These are phyloP conservation scores for Xerocomellus dryophilus DNA, from an alignment of 768 basidiomycete species.

Conservation along the genomic window DNA sequence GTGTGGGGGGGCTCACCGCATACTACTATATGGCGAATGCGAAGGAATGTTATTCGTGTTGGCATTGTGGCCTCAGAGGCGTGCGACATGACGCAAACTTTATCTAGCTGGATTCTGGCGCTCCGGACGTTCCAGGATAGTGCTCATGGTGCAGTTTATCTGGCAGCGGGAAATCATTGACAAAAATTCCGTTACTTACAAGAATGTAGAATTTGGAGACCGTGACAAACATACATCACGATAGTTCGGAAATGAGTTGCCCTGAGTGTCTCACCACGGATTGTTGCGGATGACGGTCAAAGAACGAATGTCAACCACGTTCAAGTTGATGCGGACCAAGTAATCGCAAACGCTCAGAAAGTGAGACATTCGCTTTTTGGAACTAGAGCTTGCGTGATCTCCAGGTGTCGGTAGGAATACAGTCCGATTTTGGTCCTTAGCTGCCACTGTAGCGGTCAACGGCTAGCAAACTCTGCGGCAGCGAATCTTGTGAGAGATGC, in stretches of 20 bases:
- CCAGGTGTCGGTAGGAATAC: neutral
- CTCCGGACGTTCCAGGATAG: neutral
- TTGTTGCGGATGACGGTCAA: neutral
- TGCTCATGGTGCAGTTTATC: neutral
- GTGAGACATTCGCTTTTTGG: conserved; percentile 18
- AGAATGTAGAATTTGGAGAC: neutral
- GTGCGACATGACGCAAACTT: too few species aligned
- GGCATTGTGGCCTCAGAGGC: neutral
- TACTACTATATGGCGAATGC: neutral
- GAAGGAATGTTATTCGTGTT: neutral
- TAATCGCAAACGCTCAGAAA: conserved; percentile 2
- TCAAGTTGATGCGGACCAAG: neutral
- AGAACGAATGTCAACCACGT: neutral
- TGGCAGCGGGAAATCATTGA: neutral
- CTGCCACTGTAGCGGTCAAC: neutral
- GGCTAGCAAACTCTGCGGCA: too few species aligned
- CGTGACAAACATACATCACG: neutral
- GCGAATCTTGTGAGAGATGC: neutral
- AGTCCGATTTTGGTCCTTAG: neutral
- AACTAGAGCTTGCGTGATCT: conserved; percentile 12
- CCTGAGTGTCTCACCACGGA: conserved; percentile 17
- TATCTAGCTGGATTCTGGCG: neutral
- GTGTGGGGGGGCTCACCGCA: neutral
- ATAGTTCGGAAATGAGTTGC: conserved; percentile 6
- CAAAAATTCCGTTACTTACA: conserved; percentile 1